Evolutionary conservation across 73 alveolate species (phyloP).

Genomic region (Paramecium sonneborni): DNA sequence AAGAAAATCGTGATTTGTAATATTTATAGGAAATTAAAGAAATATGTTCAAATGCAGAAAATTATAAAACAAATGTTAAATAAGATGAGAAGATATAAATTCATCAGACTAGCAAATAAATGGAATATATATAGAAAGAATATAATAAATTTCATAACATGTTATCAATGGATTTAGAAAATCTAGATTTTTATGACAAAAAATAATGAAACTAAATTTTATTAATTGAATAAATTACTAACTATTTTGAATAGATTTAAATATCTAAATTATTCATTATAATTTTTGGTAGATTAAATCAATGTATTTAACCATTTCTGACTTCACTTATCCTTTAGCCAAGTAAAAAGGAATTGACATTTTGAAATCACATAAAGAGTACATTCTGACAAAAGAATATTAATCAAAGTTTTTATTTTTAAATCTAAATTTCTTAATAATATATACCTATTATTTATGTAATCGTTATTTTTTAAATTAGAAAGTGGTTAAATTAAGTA

Average conservation of each 20-base stretch:
- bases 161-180: conserved; percentile 48
- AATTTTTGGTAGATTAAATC: conserved; percentile 7
- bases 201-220: neutral
- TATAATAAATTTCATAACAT: conserved; percentile 19
- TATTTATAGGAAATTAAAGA: neutral
- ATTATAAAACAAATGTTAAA: neutral
- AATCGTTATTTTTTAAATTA: neutral
- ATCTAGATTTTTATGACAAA: conserved; percentile 9
- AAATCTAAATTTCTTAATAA: neutral
- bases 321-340: conserved; percentile 20
- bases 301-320: conserved; percentile 8
- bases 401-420: neutral
- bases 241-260: neutral
- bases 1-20: neutral
- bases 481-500: neutral
- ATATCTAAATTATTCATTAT: conserved; percentile 7
- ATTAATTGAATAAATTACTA: neutral
- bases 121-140: neutral
- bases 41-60: neutral
- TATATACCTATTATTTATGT: neutral
- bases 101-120: neutral
- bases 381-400: conserved; percentile 10
- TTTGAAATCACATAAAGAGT: conserved; percentile 38
- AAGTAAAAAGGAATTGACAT: conserved; percentile 11
- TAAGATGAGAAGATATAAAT: conserved; percentile 14